These are phyloP conservation scores for Phyllosticta citrichinensis DNA, from an alignment of 2,329 filamentous ascomycete genomes.

Conservation along the genomic window DNA sequence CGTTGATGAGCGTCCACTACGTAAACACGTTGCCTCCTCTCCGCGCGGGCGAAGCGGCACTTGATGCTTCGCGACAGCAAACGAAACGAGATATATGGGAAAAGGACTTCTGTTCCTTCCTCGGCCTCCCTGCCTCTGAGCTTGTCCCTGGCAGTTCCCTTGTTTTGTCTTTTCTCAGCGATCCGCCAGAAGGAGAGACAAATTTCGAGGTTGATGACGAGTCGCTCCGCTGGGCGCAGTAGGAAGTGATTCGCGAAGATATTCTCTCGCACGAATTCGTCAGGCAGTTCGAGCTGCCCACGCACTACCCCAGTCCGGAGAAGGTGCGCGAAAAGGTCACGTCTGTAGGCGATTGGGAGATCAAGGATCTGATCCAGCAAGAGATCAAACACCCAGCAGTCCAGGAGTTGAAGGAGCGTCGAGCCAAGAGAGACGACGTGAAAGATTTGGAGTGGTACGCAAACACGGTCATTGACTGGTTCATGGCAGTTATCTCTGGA, in stretches of 20 bases:
- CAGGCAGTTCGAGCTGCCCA: neutral
- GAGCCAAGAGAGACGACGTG: neutral
- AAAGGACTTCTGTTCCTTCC: neutral
- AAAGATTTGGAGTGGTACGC: neutral
- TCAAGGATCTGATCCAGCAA: neutral
- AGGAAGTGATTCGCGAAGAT: neutral
- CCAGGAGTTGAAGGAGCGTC: neutral
- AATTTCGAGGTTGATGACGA: neutral
- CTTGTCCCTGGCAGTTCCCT: neutral
- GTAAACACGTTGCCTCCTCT: no score
- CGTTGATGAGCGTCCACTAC: no score
- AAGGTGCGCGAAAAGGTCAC: neutral
- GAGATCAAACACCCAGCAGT: neutral
- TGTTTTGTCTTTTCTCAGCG: neutral
- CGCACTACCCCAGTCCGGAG: neutral
- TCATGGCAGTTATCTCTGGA: neutral
- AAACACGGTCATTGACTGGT: neutral
- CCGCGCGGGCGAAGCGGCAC: no score
- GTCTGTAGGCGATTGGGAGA: neutral
- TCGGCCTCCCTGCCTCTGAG: neutral
- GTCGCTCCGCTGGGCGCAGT: neutral
- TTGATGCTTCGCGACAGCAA: neutral
- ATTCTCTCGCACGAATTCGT: neutral
- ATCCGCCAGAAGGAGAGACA: neutral
- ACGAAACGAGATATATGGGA: neutral